Evolutionary conservation across 371 early-diverging fungal species (phyloP), one percentile per base, ranked within the genome.

Genomic region (Mortierella polycephala): DNA sequence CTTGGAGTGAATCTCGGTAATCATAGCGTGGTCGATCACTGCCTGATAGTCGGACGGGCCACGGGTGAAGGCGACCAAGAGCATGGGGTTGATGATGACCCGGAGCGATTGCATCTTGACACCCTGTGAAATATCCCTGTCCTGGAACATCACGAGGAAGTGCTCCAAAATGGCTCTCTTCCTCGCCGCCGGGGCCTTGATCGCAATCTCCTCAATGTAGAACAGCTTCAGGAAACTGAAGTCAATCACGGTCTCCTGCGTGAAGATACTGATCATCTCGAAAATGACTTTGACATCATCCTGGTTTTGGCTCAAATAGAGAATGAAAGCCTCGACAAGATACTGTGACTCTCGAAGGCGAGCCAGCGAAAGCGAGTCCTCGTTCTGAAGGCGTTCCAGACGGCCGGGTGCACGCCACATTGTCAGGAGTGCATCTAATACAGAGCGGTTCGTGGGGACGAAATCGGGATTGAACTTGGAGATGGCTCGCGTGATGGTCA

Each of bases 51-150:
- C 87, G 1, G 82, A 83, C 23, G 87, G 72, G 18, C 87, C 85
- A 13, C 75, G 75, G 9, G 82, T 75, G 47, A 90, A 86, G 0
- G 89, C 73, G 3, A 88, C 88, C 14, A 94, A 76, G n/a, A 95
- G 83, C 81, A 92, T 86, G 7, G 97, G 96, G 51, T 91, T 94
- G 42, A 96, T 86, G 54, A 96, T 84, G 69, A 92, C 86, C 6
- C 93, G 84, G 40, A 95, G 83, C 0, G 90, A 79, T 79, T 86
- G 86, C 81, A 91, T 91, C 69, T 91, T 93, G 52, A 88, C 75
- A 30, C 82, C 74, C 2, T 85, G 83, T 0, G 91, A 77, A 1
- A 84, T 61, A 14, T 69, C 64, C 18, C 63, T 61, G 60, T 83
- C 62, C 13, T 85, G 76, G 79, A 91, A 93, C 21, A 87, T 64